Evolutionary conservation across 2,329 filamentous ascomycete species (phyloP).

Genomic region (Cryphonectria japonica): DNA sequence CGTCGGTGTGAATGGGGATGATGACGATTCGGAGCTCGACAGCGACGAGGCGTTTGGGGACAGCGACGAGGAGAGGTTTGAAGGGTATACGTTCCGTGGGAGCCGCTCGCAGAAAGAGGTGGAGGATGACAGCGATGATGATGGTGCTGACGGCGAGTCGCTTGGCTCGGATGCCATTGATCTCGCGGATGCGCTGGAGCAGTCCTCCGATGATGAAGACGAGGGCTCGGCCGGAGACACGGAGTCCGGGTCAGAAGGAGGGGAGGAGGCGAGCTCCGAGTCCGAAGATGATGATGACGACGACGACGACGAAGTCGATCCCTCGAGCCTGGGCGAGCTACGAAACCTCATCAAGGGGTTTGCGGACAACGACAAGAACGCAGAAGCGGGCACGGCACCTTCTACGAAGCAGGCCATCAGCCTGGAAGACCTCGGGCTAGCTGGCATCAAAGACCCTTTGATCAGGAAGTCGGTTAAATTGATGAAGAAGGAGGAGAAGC

Average conservation of each 20-base stretch:
- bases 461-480: constrained; percentile 81
- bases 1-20: constrained; percentile 65
- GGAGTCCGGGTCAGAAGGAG: constrained; percentile 48
- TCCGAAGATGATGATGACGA: constrained; percentile 57
- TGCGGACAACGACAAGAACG: constrained; percentile 64
- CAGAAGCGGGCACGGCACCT: constrained; percentile 45
- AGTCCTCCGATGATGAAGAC: constrained; percentile 55
- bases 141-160: constrained; percentile 49
- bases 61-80: constrained; percentile 84
- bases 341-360: constrained; percentile 73
- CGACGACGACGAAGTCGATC: constrained; percentile 49
- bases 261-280: constrained; percentile 42
- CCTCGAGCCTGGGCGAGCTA: constrained; percentile 65
- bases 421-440: constrained; percentile 73
- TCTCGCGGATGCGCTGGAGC: constrained; percentile 28
- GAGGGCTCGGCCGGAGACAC: constrained; percentile 49
- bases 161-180: constrained; percentile 41
- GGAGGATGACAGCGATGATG: constrained; percentile 51
- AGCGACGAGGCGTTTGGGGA: constrained; percentile 83
- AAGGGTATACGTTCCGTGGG: constrained; percentile 67
- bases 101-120: constrained; percentile 45
- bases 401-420: constrained; percentile 69
- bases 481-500: constrained; percentile 65
- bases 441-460: constrained; percentile 71
- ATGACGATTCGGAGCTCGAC: constrained; percentile 67